Evolutionary conservation across 805 yeast species (phyloP).

Genomic region (Ogataea degrootiae): DNA sequence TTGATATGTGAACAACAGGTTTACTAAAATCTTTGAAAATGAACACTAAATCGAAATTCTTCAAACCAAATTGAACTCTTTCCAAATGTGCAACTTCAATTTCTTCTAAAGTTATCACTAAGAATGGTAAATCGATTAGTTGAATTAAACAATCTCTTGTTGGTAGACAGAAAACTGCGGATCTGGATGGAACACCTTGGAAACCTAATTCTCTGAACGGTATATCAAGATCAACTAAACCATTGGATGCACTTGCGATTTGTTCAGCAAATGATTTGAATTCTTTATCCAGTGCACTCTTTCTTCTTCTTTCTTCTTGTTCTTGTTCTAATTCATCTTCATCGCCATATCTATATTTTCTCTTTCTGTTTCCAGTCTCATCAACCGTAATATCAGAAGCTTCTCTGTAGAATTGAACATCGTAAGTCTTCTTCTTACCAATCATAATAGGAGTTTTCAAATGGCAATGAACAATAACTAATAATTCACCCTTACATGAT

Average conservation of each 20-base stretch:
- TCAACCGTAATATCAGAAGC: slow-evolving; percentile 95
- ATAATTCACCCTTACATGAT: slow-evolving; percentile 90
- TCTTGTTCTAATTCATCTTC: slow-evolving; percentile 98
- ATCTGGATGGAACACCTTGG: slow-evolving; percentile 94
- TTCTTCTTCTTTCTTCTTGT: slow-evolving; percentile 94
- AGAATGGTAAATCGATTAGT: slow-evolving; percentile 89
- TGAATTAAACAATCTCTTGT: slow-evolving; percentile 96
- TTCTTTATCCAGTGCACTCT: slow-evolving; percentile 86
- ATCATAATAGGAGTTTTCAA: slow-evolving; percentile 89
- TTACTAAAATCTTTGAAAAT: slow-evolving; percentile 85
- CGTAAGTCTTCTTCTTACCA: slow-evolving; percentile 93
- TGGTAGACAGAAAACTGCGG: slow-evolving; percentile 93
- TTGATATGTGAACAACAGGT: slow-evolving; percentile 89
- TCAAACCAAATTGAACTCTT: slow-evolving; percentile 94
- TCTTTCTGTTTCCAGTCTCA: slow-evolving; percentile 92
- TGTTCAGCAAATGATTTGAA: slow-evolving; percentile 85
- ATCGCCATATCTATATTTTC: slow-evolving; percentile 87
- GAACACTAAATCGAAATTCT: slow-evolving; percentile 95
- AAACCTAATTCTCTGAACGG: slow-evolving; percentile 96
- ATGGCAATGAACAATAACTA: slow-evolving; percentile 89
- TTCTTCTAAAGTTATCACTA: slow-evolving; percentile 86
- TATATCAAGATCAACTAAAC: slow-evolving; percentile 80
- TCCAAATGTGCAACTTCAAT: slow-evolving; percentile 93
- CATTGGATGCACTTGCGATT: slow-evolving; percentile 83
- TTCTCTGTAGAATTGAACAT: slow-evolving; percentile 93